A percentile compares a stretch with the other conserved stretches of the same genome.
phyloP scores from a whole-genome alignment of 306 rosid genomes.

The apple (Malus domestica) region ASM211411v1 NC_041790.1:37335501-37336000 shows the following conservation, averaged over 20 bases:
- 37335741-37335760: neutral
- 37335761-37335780: neutral
- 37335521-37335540: neutral
- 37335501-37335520: neutral
- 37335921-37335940: rapidly evolving
- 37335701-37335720: neutral
- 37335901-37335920: too few species aligned
- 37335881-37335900: too few species aligned
- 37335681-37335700: neutral
- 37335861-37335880: too few species aligned
- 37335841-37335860: too few species aligned
- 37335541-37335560: neutral
- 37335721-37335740: neutral
- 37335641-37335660: too few species aligned
- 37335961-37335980: too few species aligned
- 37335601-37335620: too few species aligned
- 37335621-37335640: too few species aligned
- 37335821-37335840: neutral
- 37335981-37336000: too few species aligned
- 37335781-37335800: neutral
- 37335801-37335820: neutral
- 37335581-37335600: too few species aligned
- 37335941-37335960: too few species aligned
- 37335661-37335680: too few species aligned
- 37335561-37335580: neutral